Base-by-base conservation (phyloP, 192 early-diverging fungal species). In the Mortierella alpina region DNA sequence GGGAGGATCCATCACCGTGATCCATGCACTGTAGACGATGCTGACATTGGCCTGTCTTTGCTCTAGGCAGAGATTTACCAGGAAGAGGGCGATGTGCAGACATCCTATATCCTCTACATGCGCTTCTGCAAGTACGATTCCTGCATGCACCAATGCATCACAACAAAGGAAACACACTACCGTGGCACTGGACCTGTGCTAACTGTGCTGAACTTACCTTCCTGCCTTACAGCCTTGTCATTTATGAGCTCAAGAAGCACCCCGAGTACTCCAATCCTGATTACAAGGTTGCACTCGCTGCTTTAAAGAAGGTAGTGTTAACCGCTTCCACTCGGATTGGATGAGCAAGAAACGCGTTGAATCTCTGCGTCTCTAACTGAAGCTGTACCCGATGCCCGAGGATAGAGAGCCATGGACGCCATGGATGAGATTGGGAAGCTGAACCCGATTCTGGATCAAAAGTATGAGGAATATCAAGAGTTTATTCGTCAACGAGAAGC, bases 81-180 rank as follows among this genome's bases (percentile, higher is more conserved):
- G n/a, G 51, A 70, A 50, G 92, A 95, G 74, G 82, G 89, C 71
- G 90, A 95, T 66, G 68, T 90, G 10, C 86, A 90, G 59, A 85
- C 85, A 22, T 91, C 92, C 2, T 95, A 95, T 62, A 84, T 92
- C n/a, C 80, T 88, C 44, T 93, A 91, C 67, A 82, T 95, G 85
- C 86, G 88, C 6, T 92, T 89, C 72, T 85, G 84, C 59, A 88
- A 78, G 87, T 89, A 80, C 48, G 87, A 15, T 46, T 0, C 55
- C 23, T 51, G 13, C 5, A 52, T 12, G 18, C 7, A 51, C 23
- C 46, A 15, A 62, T 22, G 7, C 15, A 52, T 8, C 10, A 45
- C 22, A 3, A 31, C 31, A 31, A 31, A 31, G 3, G 31, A 31
- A 31, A 31, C 31, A 3, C 31, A 3, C 31, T 31, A 31, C 31